These are phyloP conservation scores for Cutaneotrichosporon curvatum DNA, from an alignment of 1,284 basidiomycete genomes.

Conservation along the genomic window DNA sequence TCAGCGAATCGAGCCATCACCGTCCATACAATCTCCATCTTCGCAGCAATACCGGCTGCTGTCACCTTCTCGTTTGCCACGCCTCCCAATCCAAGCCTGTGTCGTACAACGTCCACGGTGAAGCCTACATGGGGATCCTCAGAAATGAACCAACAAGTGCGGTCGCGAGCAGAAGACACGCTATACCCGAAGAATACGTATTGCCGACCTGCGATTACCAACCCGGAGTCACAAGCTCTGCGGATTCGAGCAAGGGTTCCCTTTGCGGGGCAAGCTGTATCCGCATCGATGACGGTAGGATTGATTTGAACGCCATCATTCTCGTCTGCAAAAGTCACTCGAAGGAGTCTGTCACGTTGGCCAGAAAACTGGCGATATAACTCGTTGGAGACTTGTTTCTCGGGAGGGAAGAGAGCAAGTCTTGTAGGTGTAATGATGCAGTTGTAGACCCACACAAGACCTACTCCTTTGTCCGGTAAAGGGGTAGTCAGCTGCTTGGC, in stretches of 20 bases:
- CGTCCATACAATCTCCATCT: constrained; percentile 13
- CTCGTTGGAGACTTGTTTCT: constrained; percentile 23
- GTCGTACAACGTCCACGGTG: constrained; percentile 7
- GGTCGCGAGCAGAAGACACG: constrained; percentile 10
- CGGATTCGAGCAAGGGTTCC: constrained; percentile 25
- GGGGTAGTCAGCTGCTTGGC: constrained; percentile 8
- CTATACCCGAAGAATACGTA: constrained; percentile 22
- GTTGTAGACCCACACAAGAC: constrained; percentile 12
- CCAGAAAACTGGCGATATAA: constrained; percentile 16
- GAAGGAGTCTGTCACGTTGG: constrained; percentile 22
- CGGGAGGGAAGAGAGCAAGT: constrained; percentile 20
- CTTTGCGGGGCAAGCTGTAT: constrained; percentile 8
- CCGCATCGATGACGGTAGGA: constrained; percentile 15
- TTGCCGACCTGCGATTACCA: constrained; percentile 19
- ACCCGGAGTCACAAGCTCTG: constrained; percentile 19
- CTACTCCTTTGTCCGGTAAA: constrained; percentile 2
- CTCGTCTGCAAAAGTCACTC: constrained; percentile 30
- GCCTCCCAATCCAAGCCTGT: constrained; percentile 11
- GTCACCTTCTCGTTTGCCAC: no score
- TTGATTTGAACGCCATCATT: constrained; percentile 21
- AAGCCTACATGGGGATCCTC: constrained; percentile 10
- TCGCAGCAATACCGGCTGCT: no score
- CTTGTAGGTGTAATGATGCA: constrained; percentile 27
- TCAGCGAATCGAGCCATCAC: neutral
- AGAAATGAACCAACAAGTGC: constrained; percentile 25